phyloP scores from a whole-genome alignment of 2,329 filamentous ascomycete species.

The Botrytis hyacinthi region DNA sequence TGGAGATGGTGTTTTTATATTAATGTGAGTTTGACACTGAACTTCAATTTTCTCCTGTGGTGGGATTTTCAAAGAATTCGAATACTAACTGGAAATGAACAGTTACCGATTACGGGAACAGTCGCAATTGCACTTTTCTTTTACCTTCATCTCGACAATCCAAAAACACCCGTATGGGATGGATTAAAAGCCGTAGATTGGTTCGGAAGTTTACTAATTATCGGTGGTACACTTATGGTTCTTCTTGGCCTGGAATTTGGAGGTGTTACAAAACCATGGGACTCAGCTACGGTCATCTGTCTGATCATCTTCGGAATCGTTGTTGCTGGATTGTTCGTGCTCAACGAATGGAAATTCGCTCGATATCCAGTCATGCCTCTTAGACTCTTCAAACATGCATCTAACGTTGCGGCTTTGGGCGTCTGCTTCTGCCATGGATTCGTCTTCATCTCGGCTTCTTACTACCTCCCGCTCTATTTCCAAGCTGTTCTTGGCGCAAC shows the following conservation, averaged over 20 bases:
- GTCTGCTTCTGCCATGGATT: conserved; percentile 74
- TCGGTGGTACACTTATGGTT: conserved; percentile 78
- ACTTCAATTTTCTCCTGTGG: background rate
- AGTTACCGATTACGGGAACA: conserved; percentile 13
- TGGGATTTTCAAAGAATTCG: background rate
- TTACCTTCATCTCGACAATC: conserved; percentile 65
- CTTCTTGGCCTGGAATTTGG: conserved; percentile 84
- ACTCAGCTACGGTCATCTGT: conserved; percentile 37
- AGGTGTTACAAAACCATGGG: conserved; percentile 66
- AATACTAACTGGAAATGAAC: background rate
- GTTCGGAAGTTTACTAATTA: conserved; percentile 58
- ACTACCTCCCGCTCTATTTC: conserved; percentile 63
- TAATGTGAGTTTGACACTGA: conserved; percentile 28
- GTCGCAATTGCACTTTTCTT: conserved; percentile 55
- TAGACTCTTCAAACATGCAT: conserved; percentile 64
- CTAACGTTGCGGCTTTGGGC: conserved; percentile 62
- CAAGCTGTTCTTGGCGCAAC: conserved; percentile 49
- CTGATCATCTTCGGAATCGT: conserved; percentile 61
- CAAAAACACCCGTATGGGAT: conserved; percentile 58
- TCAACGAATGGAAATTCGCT: conserved; percentile 72
- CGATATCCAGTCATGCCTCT: conserved; percentile 77
- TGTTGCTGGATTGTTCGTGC: conserved; percentile 57
- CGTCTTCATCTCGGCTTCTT: conserved; percentile 32
- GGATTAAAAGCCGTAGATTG: conserved; percentile 62
- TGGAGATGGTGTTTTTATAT: conserved; percentile 57